Evolutionary conservation across 176 grass and related monocot genomes (phyloP).

Genomic region (Lolium rigidum): DNA sequence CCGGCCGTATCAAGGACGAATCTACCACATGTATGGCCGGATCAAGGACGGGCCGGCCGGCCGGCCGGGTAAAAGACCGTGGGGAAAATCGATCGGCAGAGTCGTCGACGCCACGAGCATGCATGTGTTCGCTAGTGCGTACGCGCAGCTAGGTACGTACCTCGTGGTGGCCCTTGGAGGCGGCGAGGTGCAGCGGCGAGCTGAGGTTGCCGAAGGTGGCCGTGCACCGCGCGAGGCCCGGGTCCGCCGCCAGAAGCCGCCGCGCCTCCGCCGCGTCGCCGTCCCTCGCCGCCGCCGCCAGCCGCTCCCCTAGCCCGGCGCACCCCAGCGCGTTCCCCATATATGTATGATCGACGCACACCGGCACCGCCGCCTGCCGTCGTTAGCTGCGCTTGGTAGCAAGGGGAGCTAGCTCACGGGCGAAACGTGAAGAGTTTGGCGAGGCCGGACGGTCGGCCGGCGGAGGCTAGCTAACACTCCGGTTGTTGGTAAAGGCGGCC

Average conservation of each 20-base stretch:
- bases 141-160: slow-evolving; percentile 32
- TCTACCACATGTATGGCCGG: not conserved
- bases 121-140: not conserved
- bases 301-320: slow-evolving; percentile 63
- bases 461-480: not conserved
- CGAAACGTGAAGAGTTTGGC: not conserved
- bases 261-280: slow-evolving; percentile 67
- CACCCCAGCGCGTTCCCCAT: slow-evolving; percentile 92
- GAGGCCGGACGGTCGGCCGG: not conserved
- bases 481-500: slow-evolving; percentile 21
- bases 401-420: not conserved
- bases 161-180: slow-evolving; percentile 73
- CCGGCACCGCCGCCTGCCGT: not conserved
- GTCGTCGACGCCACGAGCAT: not conserved
- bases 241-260: slow-evolving; percentile 59
- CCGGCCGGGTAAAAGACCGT: not conserved
- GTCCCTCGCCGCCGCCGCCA: slow-evolving; percentile 69
- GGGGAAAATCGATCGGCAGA: not conserved
- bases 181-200: slow-evolving; percentile 89
- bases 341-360: not conserved
- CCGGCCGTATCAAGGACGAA: not conserved
- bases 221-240: slow-evolving; percentile 61
- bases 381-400: not conserved
- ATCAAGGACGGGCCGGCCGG: not conserved
- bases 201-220: slow-evolving; percentile 74